Evolutionary conservation across 805 yeast genomes (phyloP).

Genomic region (Millerago galiae): DNA sequence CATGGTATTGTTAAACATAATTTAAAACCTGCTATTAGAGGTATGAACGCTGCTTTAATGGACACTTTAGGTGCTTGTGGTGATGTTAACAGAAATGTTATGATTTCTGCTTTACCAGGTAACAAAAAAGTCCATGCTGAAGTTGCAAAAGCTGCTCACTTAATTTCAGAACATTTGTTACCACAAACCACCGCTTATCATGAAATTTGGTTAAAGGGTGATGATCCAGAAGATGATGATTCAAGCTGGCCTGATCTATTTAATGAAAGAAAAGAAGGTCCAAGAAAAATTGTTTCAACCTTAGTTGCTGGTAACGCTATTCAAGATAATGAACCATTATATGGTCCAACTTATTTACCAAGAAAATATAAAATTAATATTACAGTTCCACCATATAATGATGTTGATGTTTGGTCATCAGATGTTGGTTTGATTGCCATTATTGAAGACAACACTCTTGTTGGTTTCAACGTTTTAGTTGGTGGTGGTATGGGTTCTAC

Average conservation of each 20-base stretch:
- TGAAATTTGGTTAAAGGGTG: slow-evolving; percentile 92
- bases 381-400: slow-evolving; percentile 93
- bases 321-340: slow-evolving; percentile 79
- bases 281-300: slow-evolving; percentile 66
- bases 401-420: slow-evolving; percentile 93
- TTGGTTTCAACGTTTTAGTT: slow-evolving; percentile 82
- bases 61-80: slow-evolving; percentile 98
- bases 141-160: slow-evolving; percentile 54
- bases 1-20: slow-evolving; percentile 92
- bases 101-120: slow-evolving; percentile 83
- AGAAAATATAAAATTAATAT: slow-evolving; percentile 94
- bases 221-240: slow-evolving; percentile 60
- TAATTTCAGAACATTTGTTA: slow-evolving; percentile 73
- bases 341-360: slow-evolving; percentile 83
- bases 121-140: slow-evolving; percentile 79
- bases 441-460: slow-evolving; percentile 51
- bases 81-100: slow-evolving; percentile 95
- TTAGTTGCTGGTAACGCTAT: slow-evolving; percentile 82
- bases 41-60: slow-evolving; percentile 83
- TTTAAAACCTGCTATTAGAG: slow-evolving; percentile 85
- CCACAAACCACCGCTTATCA: slow-evolving; percentile 95
- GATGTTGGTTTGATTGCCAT: slow-evolving; percentile 92
- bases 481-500: slow-evolving; percentile 99
- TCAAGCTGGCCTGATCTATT: slow-evolving; percentile 58
- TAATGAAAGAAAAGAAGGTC: slow-evolving; percentile 66